Evolutionary conservation across 371 early-diverging fungal genomes (phyloP).

Genomic region (Dipsacomyces acuminosporus): DNA sequence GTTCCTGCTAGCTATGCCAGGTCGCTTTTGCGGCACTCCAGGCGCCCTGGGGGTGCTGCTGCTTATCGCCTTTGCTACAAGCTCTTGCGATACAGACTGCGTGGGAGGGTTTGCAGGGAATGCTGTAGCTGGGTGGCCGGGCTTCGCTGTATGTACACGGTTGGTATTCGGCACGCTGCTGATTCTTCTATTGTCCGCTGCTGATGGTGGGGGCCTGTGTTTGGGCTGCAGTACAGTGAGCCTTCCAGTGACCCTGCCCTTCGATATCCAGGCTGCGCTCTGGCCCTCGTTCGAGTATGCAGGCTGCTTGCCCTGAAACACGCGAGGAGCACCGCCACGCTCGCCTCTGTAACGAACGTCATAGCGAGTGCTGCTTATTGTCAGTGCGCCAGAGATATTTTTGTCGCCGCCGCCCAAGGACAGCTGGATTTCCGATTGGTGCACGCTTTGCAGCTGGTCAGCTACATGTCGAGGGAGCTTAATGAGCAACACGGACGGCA

Average conservation of each 20-base stretch:
- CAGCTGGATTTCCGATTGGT: slow-evolving; percentile 13
- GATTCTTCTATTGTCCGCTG: not conserved
- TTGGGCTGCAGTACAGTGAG: slow-evolving; percentile 21
- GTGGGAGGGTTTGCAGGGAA: not conserved
- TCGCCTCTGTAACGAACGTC: slow-evolving; percentile 39
- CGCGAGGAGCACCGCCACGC: slow-evolving; percentile 25
- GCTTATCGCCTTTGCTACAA: not conserved
- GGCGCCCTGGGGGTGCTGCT: not conserved
- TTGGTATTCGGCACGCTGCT: not conserved
- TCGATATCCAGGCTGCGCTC: slow-evolving; percentile 30
- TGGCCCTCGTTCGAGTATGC: slow-evolving; percentile 5
- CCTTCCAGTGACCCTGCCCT: slow-evolving; percentile 29
- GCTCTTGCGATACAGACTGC: not conserved
- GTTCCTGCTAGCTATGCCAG: slow-evolving; percentile 32
- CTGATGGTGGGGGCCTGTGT: not conserved
- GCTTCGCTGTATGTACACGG: not conserved
- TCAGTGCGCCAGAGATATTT: slow-evolving; percentile 20
- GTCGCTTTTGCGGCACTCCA: slow-evolving; percentile 2
- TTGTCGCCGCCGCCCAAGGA: slow-evolving; percentile 39
- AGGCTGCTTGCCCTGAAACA: slow-evolving; percentile 31
- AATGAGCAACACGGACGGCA: slow-evolving; percentile 18
- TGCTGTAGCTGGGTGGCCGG: not conserved
- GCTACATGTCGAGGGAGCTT: slow-evolving; percentile 32
- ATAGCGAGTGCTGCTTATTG: slow-evolving; percentile 13
- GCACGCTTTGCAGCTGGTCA: slow-evolving; percentile 17